phyloP scores from a whole-genome alignment of 352 stramenopile species.

The Pythium chondricola region DNA sequence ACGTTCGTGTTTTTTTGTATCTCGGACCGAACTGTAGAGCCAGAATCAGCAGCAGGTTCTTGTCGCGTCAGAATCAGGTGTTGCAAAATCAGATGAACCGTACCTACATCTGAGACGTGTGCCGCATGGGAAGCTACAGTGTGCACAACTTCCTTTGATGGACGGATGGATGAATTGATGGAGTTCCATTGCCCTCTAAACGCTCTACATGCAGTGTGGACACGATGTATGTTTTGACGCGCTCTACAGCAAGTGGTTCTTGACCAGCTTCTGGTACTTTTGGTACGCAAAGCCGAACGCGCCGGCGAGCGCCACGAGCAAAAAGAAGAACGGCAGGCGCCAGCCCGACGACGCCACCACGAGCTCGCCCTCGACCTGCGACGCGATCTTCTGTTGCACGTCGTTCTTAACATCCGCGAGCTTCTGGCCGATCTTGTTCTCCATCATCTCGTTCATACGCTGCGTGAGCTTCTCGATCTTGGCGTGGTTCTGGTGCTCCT shows the following conservation, averaged over 20 bases:
- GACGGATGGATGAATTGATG: no score
- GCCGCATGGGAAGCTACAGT: no score
- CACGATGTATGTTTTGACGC: constrained; percentile 1
- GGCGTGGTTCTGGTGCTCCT: constrained; percentile 62
- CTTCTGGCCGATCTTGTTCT: constrained; percentile 68
- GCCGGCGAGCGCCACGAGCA: constrained; percentile 54
- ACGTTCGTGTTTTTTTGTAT: no score
- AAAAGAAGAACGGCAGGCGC: constrained; percentile 76
- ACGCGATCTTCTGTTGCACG: constrained; percentile 64
- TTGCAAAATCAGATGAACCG: no score
- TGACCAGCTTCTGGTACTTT: constrained; percentile 84
- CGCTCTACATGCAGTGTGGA: no score
- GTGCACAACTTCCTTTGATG: no score
- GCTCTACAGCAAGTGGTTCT: constrained; percentile 75
- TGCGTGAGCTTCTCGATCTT: constrained; percentile 69
- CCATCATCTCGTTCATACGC: constrained; percentile 65
- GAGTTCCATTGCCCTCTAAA: no score
- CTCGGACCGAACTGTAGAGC: no score
- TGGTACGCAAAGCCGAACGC: constrained; percentile 64
- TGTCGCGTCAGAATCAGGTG: no score
- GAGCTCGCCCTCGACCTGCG: constrained; percentile 61
- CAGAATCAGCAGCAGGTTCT: no score
- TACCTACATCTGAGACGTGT: no score
- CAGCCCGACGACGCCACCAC: constrained; percentile 57
- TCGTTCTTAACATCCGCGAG: constrained; percentile 46